Evolutionary conservation across 2,329 filamentous ascomycete species (phyloP), one percentile per base, ranked within the genome.

Genomic region (Penicillium sp.): DNA sequence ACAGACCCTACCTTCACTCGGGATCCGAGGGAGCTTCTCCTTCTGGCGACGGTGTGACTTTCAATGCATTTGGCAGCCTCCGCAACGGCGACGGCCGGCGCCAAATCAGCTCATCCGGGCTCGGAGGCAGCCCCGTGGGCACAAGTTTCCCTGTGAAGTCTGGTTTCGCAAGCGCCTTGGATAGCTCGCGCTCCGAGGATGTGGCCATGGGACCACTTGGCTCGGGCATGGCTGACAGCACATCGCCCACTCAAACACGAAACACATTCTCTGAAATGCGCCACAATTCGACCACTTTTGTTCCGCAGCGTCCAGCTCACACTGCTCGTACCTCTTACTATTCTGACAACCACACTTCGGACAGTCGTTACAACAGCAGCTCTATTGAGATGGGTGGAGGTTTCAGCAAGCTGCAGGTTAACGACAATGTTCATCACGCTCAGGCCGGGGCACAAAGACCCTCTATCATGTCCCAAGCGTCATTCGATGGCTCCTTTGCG

Each of bases 401-500:
- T 4, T 52, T 73, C 26, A 64, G 58, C 47, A 67, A 67, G 28
- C 49, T 73, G 9, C 66, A 70, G 41, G 25, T 72, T 6, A 64
- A 62, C 27, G 66, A 69, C 26, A 53, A 48, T 18, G 58, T 61
- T n/a, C 67, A 62, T 39, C 61, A 68, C 32, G 61, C 65, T n/a
- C 68, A 66, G 6, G 36, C 48, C 7, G 49, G 47, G 11, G 44
- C 43, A 2, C 65, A 60, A 28, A 64, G 68, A 11, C 62, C 66
- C 8, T 33, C 52, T 0, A 68, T 64, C 48, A 45, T 61, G n/a
- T 52, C 58, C 3, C 64, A 65, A 27, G 58, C 71, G 4, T 70
- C 72, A 4, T 64, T 73, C n/a, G 76, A 80, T 49, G 65, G 68
- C n/a, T 65, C 72, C 1, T 61, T 71, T n/a, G 63, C 67, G n/a